Base-by-base conservation (phyloP, 148 eudicot species). In the Vaccinium corymbosum region DNA sequence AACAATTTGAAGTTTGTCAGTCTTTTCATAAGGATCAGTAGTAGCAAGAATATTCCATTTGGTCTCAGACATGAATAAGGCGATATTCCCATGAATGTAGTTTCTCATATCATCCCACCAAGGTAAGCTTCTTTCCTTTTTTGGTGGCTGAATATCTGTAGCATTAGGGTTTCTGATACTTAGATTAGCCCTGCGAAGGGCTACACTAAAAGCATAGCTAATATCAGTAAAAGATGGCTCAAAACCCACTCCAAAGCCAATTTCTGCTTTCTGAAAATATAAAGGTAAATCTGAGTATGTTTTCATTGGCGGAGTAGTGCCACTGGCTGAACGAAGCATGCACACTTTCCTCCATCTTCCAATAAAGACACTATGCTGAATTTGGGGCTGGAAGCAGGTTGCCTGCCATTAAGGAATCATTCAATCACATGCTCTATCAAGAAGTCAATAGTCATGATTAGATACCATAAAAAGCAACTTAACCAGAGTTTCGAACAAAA, bases 81-180 rank as follows among this genome's bases (percentile, higher is more conserved):
- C 85, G 25, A 87, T 87, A 64, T 88, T 86, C 57, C 99, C 99
- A 88, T 97, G 99, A 76, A 97, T 79, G 83, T 97, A 97, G 87
- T 97, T 97, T 87, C 99, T 91, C 90, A 94, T 91, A 80, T 97
- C 99, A 89, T 97, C 99, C 99, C 99, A 97, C 99, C 99, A 97
- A 29, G 99, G 98, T 83, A 97, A 91, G 88, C 99, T 97, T 74
- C 89, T 89, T 84, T 97, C 99, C 86, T 97, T 97, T 90, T 94
- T 94, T 38, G 92, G 93, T 5, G 95, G 97, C 71, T 92, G 89
- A 89, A 89, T 25, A 53, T 70, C 72, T 51, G 92, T 82, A 84
- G 91, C 87, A 88, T 88, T 89, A 78, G 98, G 96, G 87, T 95
- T 95, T 84, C 95, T 91, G 84, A 90, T 84, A 81, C 98, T 92